Percentiles rank a stretch among this genome's conserved stretches.
Conservation (phyloP, 352 stramenopile genomes). For the Phytophthora citrophthora region DNA sequence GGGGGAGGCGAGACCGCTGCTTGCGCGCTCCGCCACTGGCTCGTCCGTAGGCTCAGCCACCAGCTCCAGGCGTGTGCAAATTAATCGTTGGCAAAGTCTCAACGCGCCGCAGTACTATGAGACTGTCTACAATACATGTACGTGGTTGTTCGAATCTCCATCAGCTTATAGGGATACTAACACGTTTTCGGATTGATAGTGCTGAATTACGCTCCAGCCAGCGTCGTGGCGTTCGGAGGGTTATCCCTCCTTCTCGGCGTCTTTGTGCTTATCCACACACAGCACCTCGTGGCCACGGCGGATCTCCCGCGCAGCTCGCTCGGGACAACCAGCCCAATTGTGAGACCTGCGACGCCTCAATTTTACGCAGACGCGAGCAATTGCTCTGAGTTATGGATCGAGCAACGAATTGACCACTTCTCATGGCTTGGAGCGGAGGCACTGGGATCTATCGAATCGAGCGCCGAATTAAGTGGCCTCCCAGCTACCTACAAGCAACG, state of each 20-base stretch:
- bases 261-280: slow-evolving; percentile 75
- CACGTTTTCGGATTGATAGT: slow-evolving; percentile 17
- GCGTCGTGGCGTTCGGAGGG: slow-evolving; percentile 55
- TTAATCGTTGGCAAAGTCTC: slow-evolving; percentile 35
- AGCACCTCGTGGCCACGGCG: slow-evolving; percentile 55
- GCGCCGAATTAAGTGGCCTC: slow-evolving; percentile 20
- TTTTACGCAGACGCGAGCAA: slow-evolving; percentile 63
- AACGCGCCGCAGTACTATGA: slow-evolving; percentile 43
- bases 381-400: slow-evolving; percentile 87
- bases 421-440: slow-evolving; percentile 53
- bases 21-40: slow-evolving; percentile 24
- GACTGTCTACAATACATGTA: slow-evolving; percentile 42
- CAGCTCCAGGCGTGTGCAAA: slow-evolving; percentile 34
- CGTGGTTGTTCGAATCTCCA: not conserved
- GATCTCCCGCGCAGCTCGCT: slow-evolving; percentile 52
- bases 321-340: slow-evolving; percentile 15
- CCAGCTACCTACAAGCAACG: slow-evolving; percentile 84
- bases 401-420: slow-evolving; percentile 93
- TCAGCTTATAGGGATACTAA: not conserved
- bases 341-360: not conserved
- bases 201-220: slow-evolving; percentile 44
- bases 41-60: slow-evolving; percentile 31
- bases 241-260: slow-evolving; percentile 61
- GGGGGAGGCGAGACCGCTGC: slow-evolving; percentile 31
- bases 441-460: slow-evolving; percentile 11